These are phyloP conservation scores for Blastobotrys mokoenaii DNA, from an alignment of 805 yeast genomes.

Conservation along the genomic window DNA sequence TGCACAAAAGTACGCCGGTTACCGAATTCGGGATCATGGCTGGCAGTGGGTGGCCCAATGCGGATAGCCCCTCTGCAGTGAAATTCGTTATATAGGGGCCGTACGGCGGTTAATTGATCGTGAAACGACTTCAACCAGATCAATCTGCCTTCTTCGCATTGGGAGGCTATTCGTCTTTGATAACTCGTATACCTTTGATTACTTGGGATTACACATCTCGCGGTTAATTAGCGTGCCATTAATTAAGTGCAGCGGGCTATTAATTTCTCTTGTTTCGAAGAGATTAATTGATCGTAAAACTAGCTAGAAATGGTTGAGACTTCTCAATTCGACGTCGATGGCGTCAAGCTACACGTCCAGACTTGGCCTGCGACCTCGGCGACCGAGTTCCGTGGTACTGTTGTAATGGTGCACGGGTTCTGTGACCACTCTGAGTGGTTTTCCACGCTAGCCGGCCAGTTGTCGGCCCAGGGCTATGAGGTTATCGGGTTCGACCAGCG, in stretches of 20 bases:
- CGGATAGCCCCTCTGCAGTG: no score
- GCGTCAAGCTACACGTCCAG: slow-evolving; percentile 9
- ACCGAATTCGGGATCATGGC: no score
- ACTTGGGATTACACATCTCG: no score
- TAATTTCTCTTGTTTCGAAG: background rate
- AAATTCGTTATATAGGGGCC: no score
- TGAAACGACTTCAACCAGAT: no score
- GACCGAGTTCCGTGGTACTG: slow-evolving; percentile 18
- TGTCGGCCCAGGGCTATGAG: slow-evolving; percentile 28
- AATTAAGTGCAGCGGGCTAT: background rate
- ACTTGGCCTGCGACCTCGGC: slow-evolving; percentile 17
- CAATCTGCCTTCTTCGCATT: no score
- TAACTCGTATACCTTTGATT: no score
- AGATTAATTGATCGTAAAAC: background rate
- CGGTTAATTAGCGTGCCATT: background rate
- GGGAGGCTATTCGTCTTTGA: no score
- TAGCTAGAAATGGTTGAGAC: background rate
- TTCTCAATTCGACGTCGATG: slow-evolving; percentile 6
- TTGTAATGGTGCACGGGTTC: slow-evolving; percentile 32
- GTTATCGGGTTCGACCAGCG: slow-evolving; percentile 33
- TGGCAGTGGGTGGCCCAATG: no score
- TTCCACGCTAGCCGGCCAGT: slow-evolving; percentile 23
- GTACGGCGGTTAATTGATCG: no score
- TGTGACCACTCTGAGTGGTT: slow-evolving; percentile 28
- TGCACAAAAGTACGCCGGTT: no score